Base-by-base conservation (phyloP, 2,329 filamentous ascomycete genomes). In the Ilyonectria robusta region DNA sequence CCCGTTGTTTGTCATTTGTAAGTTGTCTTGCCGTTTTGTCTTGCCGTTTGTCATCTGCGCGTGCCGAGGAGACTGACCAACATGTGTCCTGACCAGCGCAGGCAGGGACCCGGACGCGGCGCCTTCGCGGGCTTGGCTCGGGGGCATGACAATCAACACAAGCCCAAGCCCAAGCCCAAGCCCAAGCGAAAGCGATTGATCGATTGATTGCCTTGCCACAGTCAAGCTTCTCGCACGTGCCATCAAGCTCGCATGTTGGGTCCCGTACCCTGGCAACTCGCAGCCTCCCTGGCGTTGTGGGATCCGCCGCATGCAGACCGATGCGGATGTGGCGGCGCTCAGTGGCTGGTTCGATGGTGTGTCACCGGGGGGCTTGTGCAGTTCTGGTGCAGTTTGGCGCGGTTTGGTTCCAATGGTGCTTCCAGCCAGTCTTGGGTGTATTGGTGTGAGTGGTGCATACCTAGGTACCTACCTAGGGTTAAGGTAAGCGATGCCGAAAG, bases 161-260 rank as follows among this genome's bases (percentile, higher is more conserved):
- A 4, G 23, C 23, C 23, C 23, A 23, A 4, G 21, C 23, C 23
- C 23, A 23, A 4, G 21, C 21, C 21, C 21, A 21, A 21, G 21
- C 21, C 21, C 21, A 21, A 21, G 21, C 21, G 21, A 21, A 21
- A 21, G 23, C 26, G 26, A 26, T 26, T 26, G 23, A 26, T 35
- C 42, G 23, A 33, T 62, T 23, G 4, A 23, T 23, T 23, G 23
- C 23, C 23, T 23, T 19, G 42, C 21, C 50, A 42, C 50, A 35
- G 59, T 65, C 71, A 69, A 73, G 70, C 65, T 44, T 65, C 69
- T 69, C 64, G 70, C 70, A 75, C 72, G 70, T 74, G 72, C 72
- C 72, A 73, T 63, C 62, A 53, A 29, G 55, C 63, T 57, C 60
- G 56, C 53, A 56, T 65, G 58, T 56, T 55, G 58, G 54, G 50